Evolutionary conservation across 2,329 filamentous ascomycete genomes (phyloP), one percentile per base, ranked within the genome.

Genomic region (Cadophora gregata): DNA sequence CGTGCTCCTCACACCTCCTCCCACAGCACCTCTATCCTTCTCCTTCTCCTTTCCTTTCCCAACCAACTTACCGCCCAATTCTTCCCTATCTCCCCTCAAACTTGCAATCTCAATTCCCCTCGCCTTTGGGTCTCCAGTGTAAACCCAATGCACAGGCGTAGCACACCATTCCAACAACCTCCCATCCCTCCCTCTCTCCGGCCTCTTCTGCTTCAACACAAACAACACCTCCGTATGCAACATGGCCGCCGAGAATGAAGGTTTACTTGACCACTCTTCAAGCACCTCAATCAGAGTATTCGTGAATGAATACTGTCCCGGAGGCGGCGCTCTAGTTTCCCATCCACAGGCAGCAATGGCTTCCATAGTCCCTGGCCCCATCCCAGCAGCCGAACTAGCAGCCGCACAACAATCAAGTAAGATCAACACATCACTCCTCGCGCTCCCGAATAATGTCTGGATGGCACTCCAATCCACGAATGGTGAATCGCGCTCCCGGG

Each of bases 101-200:
- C 81, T 79, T 6, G 81, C 81, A 42, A 88, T 76, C 72, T 88
- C 85, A 51, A 88, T 88, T 64, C 85, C 87, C 0, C 84, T 84
- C 0, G 84, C 84, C 66, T 81, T 85, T 73, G 87, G 85, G 66
- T 88, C 86, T 21, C 84, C 81, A 1, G 86, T 88, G 85, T 87
- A 87, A 84, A 88, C 88, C 71, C 87, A 87, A 71, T 88, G 86
- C 4, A 88, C 84, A 0, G 86, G 85, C 0, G 86, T 88, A 1
- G 85, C 85, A 47, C 85, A 81, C 42, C 84, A 83, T 72, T 88
- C 85, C 56, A 86, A 86, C 21, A 83, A 81, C 75, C 83, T 85
- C 62, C 86, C 86, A 69, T 88, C 86, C 70, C 85, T 82, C 65
- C 83, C 81, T 69, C 86, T 55, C 47, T 69, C 83, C 24, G 85